Base-by-base conservation (phyloP, 306 rosid genomes). In the Pterocarpus santalinus region DNA sequence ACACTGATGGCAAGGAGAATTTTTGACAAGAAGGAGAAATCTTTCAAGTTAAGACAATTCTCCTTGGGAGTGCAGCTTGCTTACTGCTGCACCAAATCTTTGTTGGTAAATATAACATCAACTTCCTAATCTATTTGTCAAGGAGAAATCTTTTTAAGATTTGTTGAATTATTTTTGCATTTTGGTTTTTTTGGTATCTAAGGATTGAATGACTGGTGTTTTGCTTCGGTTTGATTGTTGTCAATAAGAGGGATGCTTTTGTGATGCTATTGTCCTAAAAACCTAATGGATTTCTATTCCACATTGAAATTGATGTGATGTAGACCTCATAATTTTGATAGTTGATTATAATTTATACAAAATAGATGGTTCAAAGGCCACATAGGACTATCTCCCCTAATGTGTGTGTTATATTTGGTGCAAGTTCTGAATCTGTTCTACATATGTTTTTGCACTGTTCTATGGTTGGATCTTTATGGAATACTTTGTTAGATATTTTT, bases 181-280 rank as follows among this genome's bases (percentile, higher is more conserved):
- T 41, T 56, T 35, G 13, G 5, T 36, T 74, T 22, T 69, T 49
- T 49, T 47, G 8, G 46, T 46, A 72, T 63, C 49, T 69, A 69
- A 34, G 5, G 49, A 33, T 63, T 76, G 36, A 63, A 76, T 64
- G 36, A 8, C 15, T 72, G 66, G 65, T 16, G 66, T 7, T 46
- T 57, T 39, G 57, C 57, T 3, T 43, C 36, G 22, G 60, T 83
- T 80, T 38, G 41, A 66, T 17, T 55, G 73, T 67, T 73, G 57
- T 60, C 28, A 32, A 8, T 35, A 52, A 63, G 63, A 65, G 55
- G 51, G 39, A 60, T n/a, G 17, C 61, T 69, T 76, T 15, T 33
- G 55, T 38, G 69, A 57, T 71, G 77, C 36, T 41, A 13, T 36
- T 82, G 33, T 55, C 61, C 46, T 63, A 57, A 55, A 74, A 68